Conservation (phyloP, 2,329 filamentous ascomycete species). For the Lachnellula arida region DNA sequence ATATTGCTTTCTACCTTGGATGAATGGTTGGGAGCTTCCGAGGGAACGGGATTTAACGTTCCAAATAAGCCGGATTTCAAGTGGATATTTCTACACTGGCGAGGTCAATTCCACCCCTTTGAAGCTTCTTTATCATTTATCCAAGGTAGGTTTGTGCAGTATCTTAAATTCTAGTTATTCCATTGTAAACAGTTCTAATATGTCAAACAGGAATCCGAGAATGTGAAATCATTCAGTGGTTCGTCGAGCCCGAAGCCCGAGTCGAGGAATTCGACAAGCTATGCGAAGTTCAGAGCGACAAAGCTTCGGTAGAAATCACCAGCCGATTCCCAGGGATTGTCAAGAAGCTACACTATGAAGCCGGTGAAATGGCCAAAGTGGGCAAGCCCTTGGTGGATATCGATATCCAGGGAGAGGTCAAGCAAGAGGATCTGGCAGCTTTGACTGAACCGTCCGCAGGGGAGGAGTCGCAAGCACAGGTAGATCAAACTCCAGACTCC, state of each 20-base stretch:
- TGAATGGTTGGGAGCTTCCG: background rate
- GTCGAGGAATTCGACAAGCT: conserved; percentile 98
- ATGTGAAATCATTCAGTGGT: conserved; percentile 99
- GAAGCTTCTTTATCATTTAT: background rate
- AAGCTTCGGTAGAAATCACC: conserved; percentile 86
- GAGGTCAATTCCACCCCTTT: background rate
- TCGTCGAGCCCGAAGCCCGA: conserved; percentile 89
- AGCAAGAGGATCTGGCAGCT: conserved; percentile 51
- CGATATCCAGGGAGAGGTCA: conserved; percentile 77
- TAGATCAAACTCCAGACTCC: conserved; percentile 2
- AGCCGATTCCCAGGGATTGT: conserved; percentile 93
- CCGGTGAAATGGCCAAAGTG: conserved; percentile 93
- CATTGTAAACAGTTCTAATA: conserved; percentile 1
- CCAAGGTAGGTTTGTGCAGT: background rate
- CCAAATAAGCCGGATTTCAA: background rate
- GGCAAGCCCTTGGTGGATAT: conserved; percentile 94
- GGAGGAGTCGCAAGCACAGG: conserved; percentile 18
- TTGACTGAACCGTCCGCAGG: conserved; percentile 31
- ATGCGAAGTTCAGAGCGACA: conserved; percentile 98
- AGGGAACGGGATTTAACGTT: background rate
- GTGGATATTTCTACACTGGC: background rate
- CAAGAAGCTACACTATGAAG: conserved; percentile 92
- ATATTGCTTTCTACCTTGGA: background rate
- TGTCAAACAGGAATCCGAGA: conserved; percentile 78
- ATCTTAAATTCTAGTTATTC: background rate